phyloP scores from a whole-genome alignment of 2,329 filamentous ascomycete species.

The Cryphonectria nitschkei region DNA sequence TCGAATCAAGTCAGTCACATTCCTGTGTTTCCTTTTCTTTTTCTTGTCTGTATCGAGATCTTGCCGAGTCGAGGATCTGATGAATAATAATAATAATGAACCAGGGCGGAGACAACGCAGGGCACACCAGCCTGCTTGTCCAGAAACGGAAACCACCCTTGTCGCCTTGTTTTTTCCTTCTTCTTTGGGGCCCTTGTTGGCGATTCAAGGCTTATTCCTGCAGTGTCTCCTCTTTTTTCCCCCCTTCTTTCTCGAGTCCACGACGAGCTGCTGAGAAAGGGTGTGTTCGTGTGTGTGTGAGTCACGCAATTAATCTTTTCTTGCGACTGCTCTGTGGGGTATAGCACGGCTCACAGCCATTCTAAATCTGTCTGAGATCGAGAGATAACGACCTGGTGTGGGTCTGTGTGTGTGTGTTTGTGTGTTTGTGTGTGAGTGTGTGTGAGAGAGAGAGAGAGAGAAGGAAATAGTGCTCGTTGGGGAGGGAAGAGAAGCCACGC shows the following conservation, averaged over 20 bases:
- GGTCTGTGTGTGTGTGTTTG: not conserved
- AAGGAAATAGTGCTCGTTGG: not conserved
- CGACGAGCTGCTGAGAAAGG: too few relatives aligned
- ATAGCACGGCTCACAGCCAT: not conserved
- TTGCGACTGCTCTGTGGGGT: not conserved
- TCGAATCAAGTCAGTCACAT: not conserved
- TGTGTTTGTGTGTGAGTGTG: too few relatives aligned
- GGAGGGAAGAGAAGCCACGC: not conserved
- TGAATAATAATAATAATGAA: not conserved
- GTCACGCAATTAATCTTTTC: not conserved
- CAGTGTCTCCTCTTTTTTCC: not conserved
- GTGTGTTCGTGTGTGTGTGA: not conserved
- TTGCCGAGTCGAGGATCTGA: constrained; percentile 25
- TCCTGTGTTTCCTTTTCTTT: too few relatives aligned
- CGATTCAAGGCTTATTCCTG: not conserved
- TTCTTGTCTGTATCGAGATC: constrained; percentile 2
- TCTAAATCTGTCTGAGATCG: not conserved
- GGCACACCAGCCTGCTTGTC: constrained; percentile 12
- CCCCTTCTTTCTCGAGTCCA: not conserved
- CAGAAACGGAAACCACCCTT: constrained; percentile 25
- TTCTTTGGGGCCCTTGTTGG: not conserved
- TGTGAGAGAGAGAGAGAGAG: not conserved
- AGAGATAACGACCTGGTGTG: not conserved
- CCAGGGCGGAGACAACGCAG: constrained; percentile 1
- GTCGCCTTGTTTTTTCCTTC: constrained; percentile 8